A percentile compares a stretch with the other conserved stretches of the same genome.
Conservation (phyloP, 78 protist species). For the Dictyostelium firmibasis region DNA sequence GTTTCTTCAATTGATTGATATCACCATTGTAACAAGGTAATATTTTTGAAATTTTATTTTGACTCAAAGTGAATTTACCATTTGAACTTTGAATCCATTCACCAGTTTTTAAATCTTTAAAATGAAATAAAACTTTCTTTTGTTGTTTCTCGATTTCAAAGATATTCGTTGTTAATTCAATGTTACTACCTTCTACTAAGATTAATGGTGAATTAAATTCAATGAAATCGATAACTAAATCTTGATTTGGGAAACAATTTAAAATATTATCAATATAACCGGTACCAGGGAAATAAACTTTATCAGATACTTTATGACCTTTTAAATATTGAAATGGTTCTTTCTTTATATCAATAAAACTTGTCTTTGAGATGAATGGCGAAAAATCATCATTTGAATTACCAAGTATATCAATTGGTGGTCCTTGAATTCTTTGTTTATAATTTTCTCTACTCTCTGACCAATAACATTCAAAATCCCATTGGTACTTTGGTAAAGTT, state of each 20-base stretch:
- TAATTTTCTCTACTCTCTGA: neutral
- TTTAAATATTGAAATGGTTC: slow-evolving; percentile 14
- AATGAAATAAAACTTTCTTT: neutral
- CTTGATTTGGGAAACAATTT: neutral
- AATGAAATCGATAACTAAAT: neutral
- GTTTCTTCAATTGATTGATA: neutral
- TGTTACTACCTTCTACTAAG: neutral
- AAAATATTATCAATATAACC: slow-evolving; percentile 32
- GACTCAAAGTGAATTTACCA: neutral
- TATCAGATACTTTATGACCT: slow-evolving; percentile 20
- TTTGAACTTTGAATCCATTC: neutral
- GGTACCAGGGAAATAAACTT: slow-evolving; percentile 6
- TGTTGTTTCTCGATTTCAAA: neutral
- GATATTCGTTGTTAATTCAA: neutral
- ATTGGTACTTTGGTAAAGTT: neutral
- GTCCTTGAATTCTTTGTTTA: slow-evolving; percentile 2
- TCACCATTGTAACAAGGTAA: neutral
- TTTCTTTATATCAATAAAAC: neutral
- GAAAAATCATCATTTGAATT: neutral
- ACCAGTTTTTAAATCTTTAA: neutral
- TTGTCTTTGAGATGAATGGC: neutral
- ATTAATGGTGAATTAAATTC: slow-evolving; percentile 12
- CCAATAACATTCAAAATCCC: neutral
- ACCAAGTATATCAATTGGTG: neutral
- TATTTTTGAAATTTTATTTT: neutral